A percentile compares a stretch with the other conserved stretches of the same genome.
These are phyloP conservation scores for Tetrahymena elliotti DNA, from an alignment of 73 alveolate species.

Conservation along the genomic window DNA sequence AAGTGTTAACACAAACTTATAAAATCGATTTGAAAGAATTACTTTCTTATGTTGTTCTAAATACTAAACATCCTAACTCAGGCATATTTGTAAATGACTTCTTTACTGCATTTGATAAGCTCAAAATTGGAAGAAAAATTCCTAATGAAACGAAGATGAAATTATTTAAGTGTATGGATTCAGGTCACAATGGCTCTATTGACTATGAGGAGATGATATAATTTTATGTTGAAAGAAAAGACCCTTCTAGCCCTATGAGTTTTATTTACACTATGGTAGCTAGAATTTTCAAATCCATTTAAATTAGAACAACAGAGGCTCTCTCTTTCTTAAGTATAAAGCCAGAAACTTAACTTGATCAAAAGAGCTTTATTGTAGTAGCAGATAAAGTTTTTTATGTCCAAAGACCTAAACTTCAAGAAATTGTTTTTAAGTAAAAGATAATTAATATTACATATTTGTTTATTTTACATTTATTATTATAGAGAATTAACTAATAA, in stretches of 20 bases:
- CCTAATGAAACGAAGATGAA: conserved; percentile 15
- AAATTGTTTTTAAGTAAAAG: conserved; percentile 1
- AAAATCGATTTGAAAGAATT: not conserved
- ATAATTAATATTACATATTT: not conserved
- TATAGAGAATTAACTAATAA: not conserved
- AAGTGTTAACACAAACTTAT: not conserved
- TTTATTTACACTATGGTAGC: conserved; percentile 13
- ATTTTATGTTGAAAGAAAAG: conserved; percentile 12
- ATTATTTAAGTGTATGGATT: conserved; percentile 26
- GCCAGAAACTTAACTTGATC: not conserved
- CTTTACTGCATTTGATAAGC: not conserved
- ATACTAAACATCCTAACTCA: not conserved
- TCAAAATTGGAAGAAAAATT: conserved; percentile 7
- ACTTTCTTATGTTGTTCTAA: not conserved
- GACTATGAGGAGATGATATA: conserved; percentile 38
- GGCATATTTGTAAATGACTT: not conserved
- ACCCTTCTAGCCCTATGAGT: not conserved
- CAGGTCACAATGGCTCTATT: conserved; percentile 27
- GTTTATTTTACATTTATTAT: not conserved
- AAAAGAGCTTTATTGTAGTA: not conserved
- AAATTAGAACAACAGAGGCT: conserved; percentile 1
- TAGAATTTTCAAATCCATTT: conserved; percentile 14
- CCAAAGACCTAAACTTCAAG: conserved; percentile 12
- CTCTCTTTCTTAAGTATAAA: conserved; percentile 10
- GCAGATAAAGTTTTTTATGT: conserved; percentile 8